These are phyloP conservation scores for Xylariaceae sp. DNA, from an alignment of 2,329 filamentous ascomycete genomes.

Conservation along the genomic window DNA sequence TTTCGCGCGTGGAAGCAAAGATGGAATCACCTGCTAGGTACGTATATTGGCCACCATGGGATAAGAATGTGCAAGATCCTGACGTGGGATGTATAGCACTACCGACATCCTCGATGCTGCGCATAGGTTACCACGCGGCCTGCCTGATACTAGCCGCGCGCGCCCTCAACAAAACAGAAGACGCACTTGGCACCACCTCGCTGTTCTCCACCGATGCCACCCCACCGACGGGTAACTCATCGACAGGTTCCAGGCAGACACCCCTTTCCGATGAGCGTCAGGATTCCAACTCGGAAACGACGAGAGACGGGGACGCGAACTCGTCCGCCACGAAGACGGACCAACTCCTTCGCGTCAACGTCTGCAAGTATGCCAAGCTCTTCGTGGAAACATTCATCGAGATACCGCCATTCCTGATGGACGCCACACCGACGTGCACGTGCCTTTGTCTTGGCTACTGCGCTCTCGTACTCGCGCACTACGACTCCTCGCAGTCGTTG, in stretches of 20 bases:
- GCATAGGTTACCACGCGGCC: conserved; percentile 32
- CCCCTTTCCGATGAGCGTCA: not conserved
- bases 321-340: not conserved
- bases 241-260: conserved; percentile 5
- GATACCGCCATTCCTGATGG: conserved; percentile 30
- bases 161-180: conserved; percentile 29
- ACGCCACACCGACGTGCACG: conserved; percentile 28
- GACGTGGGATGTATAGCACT: conserved; percentile 22
- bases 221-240: not conserved
- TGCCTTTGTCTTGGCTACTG: conserved; percentile 32
- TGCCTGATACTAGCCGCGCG: conserved; percentile 32
- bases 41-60: conserved; percentile 2
- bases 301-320: not conserved
- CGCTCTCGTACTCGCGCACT: conserved; percentile 31
- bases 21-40: conserved; percentile 33
- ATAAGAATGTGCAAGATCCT: not conserved
- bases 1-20: conserved; percentile 33
- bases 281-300: not conserved
- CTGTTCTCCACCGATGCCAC: conserved; percentile 25
- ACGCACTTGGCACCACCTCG: conserved; percentile 26
- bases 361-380: conserved; percentile 28
- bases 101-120: conserved; percentile 32
- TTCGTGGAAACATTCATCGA: conserved; percentile 31
- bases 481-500: conserved; percentile 29
- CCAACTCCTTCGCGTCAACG: conserved; percentile 23